Percentiles rank a stretch among this genome's conserved stretches.
These are phyloP conservation scores for Neurospora sp. DNA, from an alignment of 495 filamentous ascomycete species.

Conservation along the genomic window DNA sequence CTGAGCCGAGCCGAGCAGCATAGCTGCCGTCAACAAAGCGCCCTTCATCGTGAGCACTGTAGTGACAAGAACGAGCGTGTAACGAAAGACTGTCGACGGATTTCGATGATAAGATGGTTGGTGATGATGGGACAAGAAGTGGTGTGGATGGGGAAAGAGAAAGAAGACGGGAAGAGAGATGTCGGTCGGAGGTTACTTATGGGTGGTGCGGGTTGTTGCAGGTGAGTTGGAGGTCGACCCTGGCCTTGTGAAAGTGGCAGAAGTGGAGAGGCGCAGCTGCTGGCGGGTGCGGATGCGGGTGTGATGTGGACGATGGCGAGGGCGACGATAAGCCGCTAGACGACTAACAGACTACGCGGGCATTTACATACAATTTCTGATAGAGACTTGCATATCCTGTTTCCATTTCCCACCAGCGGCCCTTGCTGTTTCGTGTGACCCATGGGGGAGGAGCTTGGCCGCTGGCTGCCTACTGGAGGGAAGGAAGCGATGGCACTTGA, in stretches of 20 bases:
- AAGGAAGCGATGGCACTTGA: background rate
- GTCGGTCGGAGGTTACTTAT: slow-evolving; percentile 2
- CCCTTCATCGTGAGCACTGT: slow-evolving; percentile 64
- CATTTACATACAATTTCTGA: background rate
- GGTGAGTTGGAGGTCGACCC: slow-evolving; percentile 3
- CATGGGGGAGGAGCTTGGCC: background rate
- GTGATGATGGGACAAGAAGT: slow-evolving; percentile 2
- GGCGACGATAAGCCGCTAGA: background rate
- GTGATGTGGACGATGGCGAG: background rate
- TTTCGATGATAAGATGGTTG: background rate
- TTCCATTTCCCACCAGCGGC: background rate
- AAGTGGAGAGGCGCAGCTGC: background rate
- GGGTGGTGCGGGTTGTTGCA: background rate
- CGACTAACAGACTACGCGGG: background rate
- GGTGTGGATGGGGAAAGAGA: slow-evolving; percentile 4
- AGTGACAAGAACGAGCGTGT: background rate
- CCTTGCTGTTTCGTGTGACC: background rate
- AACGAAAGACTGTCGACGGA: background rate
- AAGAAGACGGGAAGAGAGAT: slow-evolving; percentile 5
- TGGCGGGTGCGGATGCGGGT: background rate
- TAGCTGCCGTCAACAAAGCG: slow-evolving; percentile 60
- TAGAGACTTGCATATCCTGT: background rate
- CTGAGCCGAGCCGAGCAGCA: slow-evolving; percentile 73
- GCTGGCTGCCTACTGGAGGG: background rate
- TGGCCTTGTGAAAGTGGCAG: slow-evolving; percentile 1